A percentile compares a stretch with the other conserved stretches of the same genome.
phyloP scores from a whole-genome alignment of 2,329 filamentous ascomycete genomes.

The Lachnellula suecica region DNA sequence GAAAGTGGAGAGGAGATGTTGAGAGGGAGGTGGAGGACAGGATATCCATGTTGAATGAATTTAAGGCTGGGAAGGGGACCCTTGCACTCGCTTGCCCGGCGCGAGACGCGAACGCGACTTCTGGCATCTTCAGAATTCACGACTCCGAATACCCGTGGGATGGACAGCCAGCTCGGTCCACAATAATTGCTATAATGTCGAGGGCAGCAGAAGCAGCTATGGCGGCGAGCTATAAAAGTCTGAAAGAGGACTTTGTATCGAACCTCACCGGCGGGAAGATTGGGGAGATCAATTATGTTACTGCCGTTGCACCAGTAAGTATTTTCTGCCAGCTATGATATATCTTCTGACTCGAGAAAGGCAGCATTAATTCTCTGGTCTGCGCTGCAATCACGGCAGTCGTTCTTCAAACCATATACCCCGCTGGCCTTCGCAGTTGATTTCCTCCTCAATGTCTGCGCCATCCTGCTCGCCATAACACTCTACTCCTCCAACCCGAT shows the following conservation, averaged over 20 bases:
- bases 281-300: slow-evolving; percentile 83
- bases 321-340: slow-evolving; percentile 9
- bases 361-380: slow-evolving; percentile 85
- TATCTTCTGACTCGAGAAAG: slow-evolving; percentile 43
- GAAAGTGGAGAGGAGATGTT: background rate
- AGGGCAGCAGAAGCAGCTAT: slow-evolving; percentile 34
- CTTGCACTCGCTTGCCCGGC: background rate
- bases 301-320: slow-evolving; percentile 79
- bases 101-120: slow-evolving; percentile 10
- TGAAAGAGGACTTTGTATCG: slow-evolving; percentile 95
- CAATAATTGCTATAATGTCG: slow-evolving; percentile 22
- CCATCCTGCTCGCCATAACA: slow-evolving; percentile 81
- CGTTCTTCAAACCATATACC: slow-evolving; percentile 78
- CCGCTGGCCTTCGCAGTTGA: slow-evolving; percentile 70
- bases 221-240: slow-evolving; percentile 73
- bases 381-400: slow-evolving; percentile 77
- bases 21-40: background rate
- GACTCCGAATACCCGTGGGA: background rate
- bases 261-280: slow-evolving; percentile 82
- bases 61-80: background rate
- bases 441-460: slow-evolving; percentile 82
- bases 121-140: slow-evolving; percentile 20
- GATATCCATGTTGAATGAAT: too few relatives aligned
- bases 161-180: slow-evolving; percentile 9
- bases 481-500: slow-evolving; percentile 76